A percentile compares a stretch with the other conserved stretches of the same genome.
These are phyloP conservation scores for Trichoderma citrinoviride DNA, from an alignment of 2,329 filamentous ascomycete genomes.

Conservation along the genomic window DNA sequence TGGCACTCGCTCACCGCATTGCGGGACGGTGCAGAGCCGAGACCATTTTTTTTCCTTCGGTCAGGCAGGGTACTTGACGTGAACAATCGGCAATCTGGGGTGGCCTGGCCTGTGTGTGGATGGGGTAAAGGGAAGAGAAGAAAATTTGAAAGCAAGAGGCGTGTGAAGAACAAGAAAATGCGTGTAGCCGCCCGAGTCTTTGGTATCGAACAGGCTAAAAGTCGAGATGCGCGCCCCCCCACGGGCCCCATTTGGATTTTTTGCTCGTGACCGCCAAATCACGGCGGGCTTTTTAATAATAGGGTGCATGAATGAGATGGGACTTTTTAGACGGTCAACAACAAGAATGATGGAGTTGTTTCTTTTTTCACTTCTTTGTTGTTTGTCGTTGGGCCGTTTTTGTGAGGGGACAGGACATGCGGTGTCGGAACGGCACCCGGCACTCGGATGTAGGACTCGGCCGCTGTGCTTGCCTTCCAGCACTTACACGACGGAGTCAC, in stretches of 20 bases:
- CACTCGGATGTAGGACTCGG: too few species aligned
- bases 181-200: conserved; percentile 5
- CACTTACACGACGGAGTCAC: too few species aligned
- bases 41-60: neutral
- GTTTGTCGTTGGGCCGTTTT: too few species aligned
- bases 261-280: conserved; percentile 12
- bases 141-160: neutral
- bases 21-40: conserved; percentile 18
- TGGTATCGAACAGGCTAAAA: neutral
- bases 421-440: too few species aligned
- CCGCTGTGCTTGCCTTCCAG: too few species aligned
- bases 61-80: conserved; percentile 4
- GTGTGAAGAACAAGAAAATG: neutral
- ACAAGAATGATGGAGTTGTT: neutral
- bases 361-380: too few species aligned
- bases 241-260: neutral
- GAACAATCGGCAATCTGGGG: conserved; percentile 10
- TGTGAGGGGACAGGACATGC: too few species aligned
- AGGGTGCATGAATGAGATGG: conserved; percentile 8
- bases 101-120: neutral
- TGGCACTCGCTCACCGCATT: conserved; percentile 15
- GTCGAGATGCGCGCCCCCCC: conserved; percentile 2
- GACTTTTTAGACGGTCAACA: conserved; percentile 1
- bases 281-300: too few species aligned
- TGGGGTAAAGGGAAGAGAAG: neutral